Conservation (phyloP, 805 yeast genomes). For the Saccharomycopsis javanensis region DNA sequence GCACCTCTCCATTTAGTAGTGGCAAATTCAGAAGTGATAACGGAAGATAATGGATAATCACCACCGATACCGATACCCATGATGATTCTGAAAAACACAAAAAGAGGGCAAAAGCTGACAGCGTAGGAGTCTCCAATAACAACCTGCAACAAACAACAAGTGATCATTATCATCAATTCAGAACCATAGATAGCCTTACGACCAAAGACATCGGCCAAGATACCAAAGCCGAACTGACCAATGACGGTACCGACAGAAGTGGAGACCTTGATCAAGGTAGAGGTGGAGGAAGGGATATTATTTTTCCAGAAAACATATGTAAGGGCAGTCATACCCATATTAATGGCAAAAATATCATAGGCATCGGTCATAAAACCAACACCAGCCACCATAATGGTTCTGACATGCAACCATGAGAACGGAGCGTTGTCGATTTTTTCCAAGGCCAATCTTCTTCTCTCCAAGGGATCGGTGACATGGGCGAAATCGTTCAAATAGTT, state of each 20-base stretch:
- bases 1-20: slow-evolving; percentile 98
- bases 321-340: slow-evolving; percentile 73
- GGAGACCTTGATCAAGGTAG: slow-evolving; percentile 72
- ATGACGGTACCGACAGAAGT: slow-evolving; percentile 91
- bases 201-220: slow-evolving; percentile 71
- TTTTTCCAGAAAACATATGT: slow-evolving; percentile 64
- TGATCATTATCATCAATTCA: slow-evolving; percentile 77
- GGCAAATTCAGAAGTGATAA: slow-evolving; percentile 84
- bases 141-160: slow-evolving; percentile 73
- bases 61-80: slow-evolving; percentile 98
- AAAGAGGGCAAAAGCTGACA: slow-evolving; percentile 60
- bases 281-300: slow-evolving; percentile 57
- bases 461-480: slow-evolving; percentile 74
- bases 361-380: slow-evolving; percentile 92
- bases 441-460: slow-evolving; percentile 77
- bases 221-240: slow-evolving; percentile 83
- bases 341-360: slow-evolving; percentile 86
- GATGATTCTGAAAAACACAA: slow-evolving; percentile 69
- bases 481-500: slow-evolving; percentile 72
- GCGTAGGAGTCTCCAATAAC: slow-evolving; percentile 62
- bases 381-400: slow-evolving; percentile 73
- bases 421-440: slow-evolving; percentile 73
- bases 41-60: slow-evolving; percentile 91
- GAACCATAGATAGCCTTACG: slow-evolving; percentile 82
- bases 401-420: slow-evolving; percentile 75